These are phyloP conservation scores for Hondaea fermentalgiana DNA, from an alignment of 108 stramenopile species.

Conservation along the genomic window DNA sequence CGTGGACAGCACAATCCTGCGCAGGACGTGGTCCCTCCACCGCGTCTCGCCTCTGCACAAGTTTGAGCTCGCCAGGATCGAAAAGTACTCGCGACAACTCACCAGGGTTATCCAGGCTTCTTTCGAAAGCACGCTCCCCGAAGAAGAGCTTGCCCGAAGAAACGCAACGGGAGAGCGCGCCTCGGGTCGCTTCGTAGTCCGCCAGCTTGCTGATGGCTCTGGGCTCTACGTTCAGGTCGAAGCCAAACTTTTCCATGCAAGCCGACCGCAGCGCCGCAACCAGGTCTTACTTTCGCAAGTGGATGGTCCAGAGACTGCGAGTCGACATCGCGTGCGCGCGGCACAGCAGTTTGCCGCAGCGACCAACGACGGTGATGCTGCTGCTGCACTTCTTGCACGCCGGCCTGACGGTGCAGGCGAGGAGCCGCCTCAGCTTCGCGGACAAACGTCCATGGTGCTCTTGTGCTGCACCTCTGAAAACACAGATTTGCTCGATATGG, in stretches of 20 bases:
- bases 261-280: neutral
- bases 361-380: too few relatives aligned
- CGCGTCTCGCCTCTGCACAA: neutral
- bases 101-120: neutral
- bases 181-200: neutral
- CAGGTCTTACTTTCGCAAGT: neutral
- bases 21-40: neutral
- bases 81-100: neutral
- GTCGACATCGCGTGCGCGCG: too few relatives aligned
- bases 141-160: neutral
- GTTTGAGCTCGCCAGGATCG: neutral
- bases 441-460: neutral
- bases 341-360: too few relatives aligned
- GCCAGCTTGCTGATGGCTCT: neutral
- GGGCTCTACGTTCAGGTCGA: conserved; percentile 5
- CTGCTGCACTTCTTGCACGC: neutral
- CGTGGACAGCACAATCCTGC: neutral
- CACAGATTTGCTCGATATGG: neutral
- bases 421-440: neutral
- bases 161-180: neutral
- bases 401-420: neutral
- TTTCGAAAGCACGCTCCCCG: neutral
- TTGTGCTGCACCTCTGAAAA: neutral
- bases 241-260: neutral
- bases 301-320: too few relatives aligned